phyloP scores from a whole-genome alignment of 257 asterid species.

The Eucommia ulmoides region DNA sequence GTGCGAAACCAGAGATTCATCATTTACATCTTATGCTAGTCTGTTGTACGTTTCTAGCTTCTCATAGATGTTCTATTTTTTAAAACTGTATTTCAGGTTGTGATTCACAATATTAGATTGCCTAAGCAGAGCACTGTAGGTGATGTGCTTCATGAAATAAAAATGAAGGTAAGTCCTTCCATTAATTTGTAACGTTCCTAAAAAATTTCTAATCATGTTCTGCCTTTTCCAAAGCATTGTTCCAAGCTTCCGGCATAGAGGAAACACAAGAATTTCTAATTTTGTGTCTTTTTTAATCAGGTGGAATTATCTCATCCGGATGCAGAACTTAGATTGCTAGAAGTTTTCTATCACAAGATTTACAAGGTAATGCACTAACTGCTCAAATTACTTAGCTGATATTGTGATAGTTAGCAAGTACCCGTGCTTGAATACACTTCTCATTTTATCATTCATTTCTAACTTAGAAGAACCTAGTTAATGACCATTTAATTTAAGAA shows the following conservation, averaged over 20 bases:
- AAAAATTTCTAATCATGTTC: background rate
- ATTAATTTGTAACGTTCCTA: no score
- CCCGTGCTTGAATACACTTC: background rate
- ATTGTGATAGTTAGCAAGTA: background rate
- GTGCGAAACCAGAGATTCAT: constrained; percentile 4
- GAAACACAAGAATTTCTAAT: no score
- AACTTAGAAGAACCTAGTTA: background rate
- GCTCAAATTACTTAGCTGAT: background rate
- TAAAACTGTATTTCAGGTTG: constrained; percentile 76
- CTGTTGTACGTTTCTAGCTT: constrained; percentile 1
- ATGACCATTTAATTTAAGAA: background rate
- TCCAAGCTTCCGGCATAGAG: no score
- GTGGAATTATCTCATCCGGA: constrained; percentile 55
- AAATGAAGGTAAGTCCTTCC: constrained; percentile 58
- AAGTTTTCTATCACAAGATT: constrained; percentile 56
- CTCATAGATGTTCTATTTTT: background rate
- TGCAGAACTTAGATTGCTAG: constrained; percentile 62
- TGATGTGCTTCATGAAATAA: constrained; percentile 92
- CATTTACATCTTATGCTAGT: background rate
- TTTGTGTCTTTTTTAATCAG: constrained; percentile 16
- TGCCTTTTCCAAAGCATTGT: background rate
- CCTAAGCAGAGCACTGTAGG: constrained; percentile 93
- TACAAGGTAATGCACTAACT: constrained; percentile 36
- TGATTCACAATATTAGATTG: constrained; percentile 71
- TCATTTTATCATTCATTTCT: background rate